Conservation (phyloP, 2,329 filamentous ascomycete genomes). For the Cladosporium sp. region DNA sequence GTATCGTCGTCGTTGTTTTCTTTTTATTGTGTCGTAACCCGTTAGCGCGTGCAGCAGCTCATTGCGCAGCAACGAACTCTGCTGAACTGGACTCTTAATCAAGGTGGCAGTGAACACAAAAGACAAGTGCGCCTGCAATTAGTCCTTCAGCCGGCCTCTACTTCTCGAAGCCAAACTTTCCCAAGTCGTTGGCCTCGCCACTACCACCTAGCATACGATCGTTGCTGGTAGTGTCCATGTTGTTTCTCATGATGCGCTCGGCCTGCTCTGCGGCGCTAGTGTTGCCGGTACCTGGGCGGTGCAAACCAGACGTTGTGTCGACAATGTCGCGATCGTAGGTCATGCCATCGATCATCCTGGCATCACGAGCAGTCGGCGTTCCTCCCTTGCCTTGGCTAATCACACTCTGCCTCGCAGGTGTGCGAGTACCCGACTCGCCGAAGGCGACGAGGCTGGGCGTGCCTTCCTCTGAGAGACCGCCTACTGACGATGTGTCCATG, state of each 20-base stretch:
- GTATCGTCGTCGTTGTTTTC: background rate
- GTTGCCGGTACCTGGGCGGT: background rate
- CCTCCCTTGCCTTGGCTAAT: conserved; percentile 60
- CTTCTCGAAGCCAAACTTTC: conserved; percentile 58
- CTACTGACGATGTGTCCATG: conserved; percentile 56
- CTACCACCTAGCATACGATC: conserved; percentile 33
- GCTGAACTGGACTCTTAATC: background rate
- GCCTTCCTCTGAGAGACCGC: conserved; percentile 81
- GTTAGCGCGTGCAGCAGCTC: background rate
- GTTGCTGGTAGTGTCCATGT: conserved; percentile 44
- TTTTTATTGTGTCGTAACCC: background rate
- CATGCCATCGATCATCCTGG: conserved; percentile 43
- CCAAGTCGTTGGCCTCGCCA: conserved; percentile 39
- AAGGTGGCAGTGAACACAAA: background rate
- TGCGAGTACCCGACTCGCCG: conserved; percentile 70
- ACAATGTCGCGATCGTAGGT: conserved; percentile 40
- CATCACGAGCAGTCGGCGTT: conserved; percentile 35
- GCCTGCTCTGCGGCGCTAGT: conserved; percentile 49
- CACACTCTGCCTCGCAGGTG: conserved; percentile 58
- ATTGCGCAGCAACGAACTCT: background rate
- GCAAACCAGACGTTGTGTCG: conserved; percentile 29
- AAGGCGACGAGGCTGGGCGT: conserved; percentile 84
- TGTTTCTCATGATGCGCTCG: conserved; percentile 61
- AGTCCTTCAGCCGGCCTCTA: conserved; percentile 10
- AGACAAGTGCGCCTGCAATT: background rate